These are phyloP conservation scores for Neurospora sublineolata DNA, from an alignment of 495 filamentous ascomycete genomes.

Conservation along the genomic window DNA sequence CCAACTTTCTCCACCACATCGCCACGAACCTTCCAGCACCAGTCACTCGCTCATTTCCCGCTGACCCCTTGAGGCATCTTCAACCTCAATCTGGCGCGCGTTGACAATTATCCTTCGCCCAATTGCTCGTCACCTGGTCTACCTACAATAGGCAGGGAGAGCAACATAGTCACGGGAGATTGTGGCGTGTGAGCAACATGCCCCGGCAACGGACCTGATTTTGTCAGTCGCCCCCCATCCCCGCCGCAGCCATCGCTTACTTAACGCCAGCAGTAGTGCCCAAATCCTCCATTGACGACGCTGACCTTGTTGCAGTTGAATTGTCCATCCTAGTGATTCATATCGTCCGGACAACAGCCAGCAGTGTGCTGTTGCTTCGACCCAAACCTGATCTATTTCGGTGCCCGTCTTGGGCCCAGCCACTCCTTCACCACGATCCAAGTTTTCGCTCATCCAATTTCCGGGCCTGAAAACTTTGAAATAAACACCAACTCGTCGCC, in stretches of 20 bases:
- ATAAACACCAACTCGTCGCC: neutral
- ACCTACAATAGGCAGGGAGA: neutral
- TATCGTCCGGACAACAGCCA: neutral
- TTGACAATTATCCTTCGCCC: neutral
- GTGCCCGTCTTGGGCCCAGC: neutral
- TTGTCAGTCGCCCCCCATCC: neutral
- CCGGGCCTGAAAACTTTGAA: neutral
- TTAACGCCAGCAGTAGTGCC: neutral
- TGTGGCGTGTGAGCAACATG: neutral
- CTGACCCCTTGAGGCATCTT: neutral
- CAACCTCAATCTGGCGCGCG: neutral
- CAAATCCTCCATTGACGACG: neutral
- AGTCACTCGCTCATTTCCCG: neutral
- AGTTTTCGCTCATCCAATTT: neutral
- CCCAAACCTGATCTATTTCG: neutral
- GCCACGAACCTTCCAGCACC: neutral
- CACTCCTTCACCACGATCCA: neutral
- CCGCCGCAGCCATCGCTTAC: neutral
- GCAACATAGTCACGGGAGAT: neutral
- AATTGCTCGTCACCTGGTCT: neutral
- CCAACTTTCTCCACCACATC: neutral
- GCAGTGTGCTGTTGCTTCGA: neutral
- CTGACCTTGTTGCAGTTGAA: neutral
- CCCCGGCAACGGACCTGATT: neutral
- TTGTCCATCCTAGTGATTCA: neutral